A percentile compares a stretch with the other conserved stretches of the same genome.
Conservation (phyloP, 2,329 filamentous ascomycete genomes). For the Clarireedia hainanense region DNA sequence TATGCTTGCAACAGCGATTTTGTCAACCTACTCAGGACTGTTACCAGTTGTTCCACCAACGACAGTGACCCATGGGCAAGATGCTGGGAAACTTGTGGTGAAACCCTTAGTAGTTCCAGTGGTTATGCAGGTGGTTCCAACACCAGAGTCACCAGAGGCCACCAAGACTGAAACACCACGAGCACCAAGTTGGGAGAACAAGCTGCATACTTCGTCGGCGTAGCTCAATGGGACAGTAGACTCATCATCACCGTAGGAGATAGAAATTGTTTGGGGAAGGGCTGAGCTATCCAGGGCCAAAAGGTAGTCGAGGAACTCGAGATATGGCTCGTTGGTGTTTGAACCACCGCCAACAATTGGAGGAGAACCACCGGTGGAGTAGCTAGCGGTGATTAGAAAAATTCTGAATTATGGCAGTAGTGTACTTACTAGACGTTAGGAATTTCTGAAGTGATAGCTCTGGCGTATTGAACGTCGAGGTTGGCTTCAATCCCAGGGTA, state of each 20-base stretch:
- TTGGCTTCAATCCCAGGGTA: constrained; percentile 41
- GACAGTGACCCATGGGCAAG: constrained; percentile 44
- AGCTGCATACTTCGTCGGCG: constrained; percentile 42
- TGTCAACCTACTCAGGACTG: constrained; percentile 15
- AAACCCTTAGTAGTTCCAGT: constrained; percentile 36
- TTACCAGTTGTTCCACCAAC: constrained; percentile 34
- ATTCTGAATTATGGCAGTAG: not conserved
- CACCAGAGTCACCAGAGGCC: constrained; percentile 41
- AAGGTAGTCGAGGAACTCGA: constrained; percentile 53
- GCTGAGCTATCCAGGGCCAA: constrained; percentile 41
- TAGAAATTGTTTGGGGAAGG: constrained; percentile 51
- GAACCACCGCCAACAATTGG: constrained; percentile 38
- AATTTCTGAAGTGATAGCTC: constrained; percentile 46
- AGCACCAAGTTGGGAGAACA: constrained; percentile 45
- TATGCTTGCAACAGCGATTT: not conserved
- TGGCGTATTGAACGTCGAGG: constrained; percentile 50
- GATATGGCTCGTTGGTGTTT: constrained; percentile 62
- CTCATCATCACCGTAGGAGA: constrained; percentile 50
- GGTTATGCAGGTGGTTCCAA: constrained; percentile 27
- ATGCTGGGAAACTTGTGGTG: constrained; percentile 40
- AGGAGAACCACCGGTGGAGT: constrained; percentile 47
- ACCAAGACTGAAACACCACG: constrained; percentile 42
- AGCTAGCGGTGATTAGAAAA: constrained; percentile 24
- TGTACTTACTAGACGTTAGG: constrained; percentile 37
- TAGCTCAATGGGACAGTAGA: constrained; percentile 45